phyloP scores from a whole-genome alignment of 1,139 yeast genomes.

The Suhomyces chickasaworum region DNA sequence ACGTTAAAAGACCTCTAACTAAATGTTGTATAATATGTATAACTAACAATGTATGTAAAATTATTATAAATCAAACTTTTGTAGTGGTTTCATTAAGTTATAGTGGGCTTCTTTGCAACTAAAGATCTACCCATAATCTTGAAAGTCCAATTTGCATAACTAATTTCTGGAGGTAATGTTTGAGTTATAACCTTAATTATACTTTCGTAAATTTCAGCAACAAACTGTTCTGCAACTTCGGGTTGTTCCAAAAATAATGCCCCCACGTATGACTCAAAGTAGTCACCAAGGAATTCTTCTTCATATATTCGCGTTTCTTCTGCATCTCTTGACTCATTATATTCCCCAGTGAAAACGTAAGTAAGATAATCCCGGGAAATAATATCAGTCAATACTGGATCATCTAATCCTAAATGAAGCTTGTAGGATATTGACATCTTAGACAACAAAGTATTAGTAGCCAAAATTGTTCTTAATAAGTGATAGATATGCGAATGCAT shows the following conservation, averaged over 20 bases:
- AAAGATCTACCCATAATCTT: conserved; percentile 21
- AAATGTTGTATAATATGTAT: not conserved
- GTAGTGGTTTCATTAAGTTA: no score
- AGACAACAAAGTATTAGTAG: conserved; percentile 44
- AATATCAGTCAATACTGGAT: conserved; percentile 23
- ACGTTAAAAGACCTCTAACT: conserved; percentile 1
- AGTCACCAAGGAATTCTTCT: conserved; percentile 49
- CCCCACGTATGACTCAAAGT: conserved; percentile 49
- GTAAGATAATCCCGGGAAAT: conserved; percentile 19
- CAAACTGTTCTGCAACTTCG: conserved; percentile 37
- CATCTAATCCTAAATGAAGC: conserved; percentile 39
- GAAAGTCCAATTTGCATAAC: conserved; percentile 20
- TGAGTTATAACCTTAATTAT: conserved; percentile 32
- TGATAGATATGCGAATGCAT: conserved; percentile 32
- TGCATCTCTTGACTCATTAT: conserved; percentile 18
- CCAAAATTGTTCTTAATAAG: conserved; percentile 37
- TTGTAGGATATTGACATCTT: conserved; percentile 42
- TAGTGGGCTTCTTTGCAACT: conserved; percentile 14
- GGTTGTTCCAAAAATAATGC: conserved; percentile 46
- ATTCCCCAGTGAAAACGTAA: conserved; percentile 15
- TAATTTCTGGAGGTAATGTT: conserved; percentile 21
- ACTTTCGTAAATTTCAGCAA: conserved; percentile 35
- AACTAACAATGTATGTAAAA: not conserved
- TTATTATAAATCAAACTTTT: conserved; percentile 4
- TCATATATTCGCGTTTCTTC: conserved; percentile 35